Conservation (phyloP, 441 rosid species). For the Francoa sonchifolia region DNA sequence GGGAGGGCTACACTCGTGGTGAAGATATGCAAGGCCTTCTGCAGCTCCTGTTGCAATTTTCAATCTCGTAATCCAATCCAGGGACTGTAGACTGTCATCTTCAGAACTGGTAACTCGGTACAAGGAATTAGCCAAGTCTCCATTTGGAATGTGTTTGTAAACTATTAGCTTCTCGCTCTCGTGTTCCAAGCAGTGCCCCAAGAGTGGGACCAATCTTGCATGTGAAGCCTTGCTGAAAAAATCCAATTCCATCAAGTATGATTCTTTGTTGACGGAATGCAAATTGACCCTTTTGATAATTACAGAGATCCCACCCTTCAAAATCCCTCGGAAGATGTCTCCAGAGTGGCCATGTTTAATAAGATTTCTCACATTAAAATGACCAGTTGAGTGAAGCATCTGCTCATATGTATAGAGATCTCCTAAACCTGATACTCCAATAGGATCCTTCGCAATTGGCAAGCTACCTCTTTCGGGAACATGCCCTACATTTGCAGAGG, state of each 20-base stretch:
- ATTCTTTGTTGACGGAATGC: constrained; percentile 35
- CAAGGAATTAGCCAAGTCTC: constrained; percentile 72
- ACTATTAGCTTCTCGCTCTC: constrained; percentile 73
- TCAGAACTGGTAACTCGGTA: constrained; percentile 37
- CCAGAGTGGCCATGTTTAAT: constrained; percentile 92
- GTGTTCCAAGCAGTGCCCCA: constrained; percentile 75
- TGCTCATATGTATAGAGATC: constrained; percentile 60
- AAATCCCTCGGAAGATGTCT: constrained; percentile 51
- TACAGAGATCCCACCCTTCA: constrained; percentile 46
- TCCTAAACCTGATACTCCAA: constrained; percentile 50
- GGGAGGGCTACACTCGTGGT: constrained; percentile 88
- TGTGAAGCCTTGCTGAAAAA: constrained; percentile 56
- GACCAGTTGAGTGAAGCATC: constrained; percentile 53
- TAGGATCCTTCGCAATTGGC: constrained; percentile 33
- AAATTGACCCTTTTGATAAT: constrained; percentile 60
- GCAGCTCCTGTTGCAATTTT: constrained; percentile 94
- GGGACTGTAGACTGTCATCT: constrained; percentile 57
- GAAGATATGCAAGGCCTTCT: constrained; percentile 66
- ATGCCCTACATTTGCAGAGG: constrained; percentile 33
- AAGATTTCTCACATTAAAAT: constrained; percentile 52
- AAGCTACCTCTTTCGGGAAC: constrained; percentile 42
- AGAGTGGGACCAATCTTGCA: constrained; percentile 60
- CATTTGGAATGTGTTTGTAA: constrained; percentile 76
- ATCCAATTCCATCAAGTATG: constrained; percentile 54
- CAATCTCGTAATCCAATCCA: constrained; percentile 97